Evolutionary conservation across 1,284 basidiomycete species (phyloP).

Genomic region (Ceratobasidium sp.): DNA sequence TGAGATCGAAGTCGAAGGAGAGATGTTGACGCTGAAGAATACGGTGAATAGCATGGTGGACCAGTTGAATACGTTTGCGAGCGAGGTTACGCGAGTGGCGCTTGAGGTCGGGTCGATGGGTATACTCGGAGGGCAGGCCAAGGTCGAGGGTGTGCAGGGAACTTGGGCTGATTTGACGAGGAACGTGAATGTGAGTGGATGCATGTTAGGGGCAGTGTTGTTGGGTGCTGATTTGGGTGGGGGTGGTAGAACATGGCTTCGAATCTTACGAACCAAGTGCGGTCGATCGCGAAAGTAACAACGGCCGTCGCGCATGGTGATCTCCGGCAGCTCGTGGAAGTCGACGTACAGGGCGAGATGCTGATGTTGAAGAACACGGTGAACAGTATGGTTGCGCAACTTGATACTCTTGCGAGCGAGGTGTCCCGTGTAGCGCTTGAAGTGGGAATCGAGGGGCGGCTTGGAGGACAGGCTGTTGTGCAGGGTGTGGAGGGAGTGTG

Average conservation of each 20-base stretch:
- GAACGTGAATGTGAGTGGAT: conserved; percentile 79
- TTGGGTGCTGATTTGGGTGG: conserved; percentile 35
- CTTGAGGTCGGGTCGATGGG: conserved; percentile 92
- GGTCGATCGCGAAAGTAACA: conserved; percentile 96
- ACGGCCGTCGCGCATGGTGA: conserved; percentile 96
- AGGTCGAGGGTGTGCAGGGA: conserved; percentile 91
- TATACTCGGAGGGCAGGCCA: conserved; percentile 91
- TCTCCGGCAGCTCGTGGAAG: conserved; percentile 87
- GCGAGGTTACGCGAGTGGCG: conserved; percentile 94
- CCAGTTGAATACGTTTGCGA: conserved; percentile 90
- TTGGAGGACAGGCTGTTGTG: conserved; percentile 93
- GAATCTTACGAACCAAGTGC: conserved; percentile 96
- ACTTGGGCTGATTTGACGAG: conserved; percentile 93
- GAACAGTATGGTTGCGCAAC: conserved; percentile 89
- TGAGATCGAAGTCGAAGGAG: conserved; percentile 85
- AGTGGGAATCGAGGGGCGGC: conserved; percentile 94
- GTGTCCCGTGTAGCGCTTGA: conserved; percentile 88
- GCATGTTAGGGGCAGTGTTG: not conserved
- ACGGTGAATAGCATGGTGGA: conserved; percentile 90
- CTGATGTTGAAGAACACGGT: conserved; percentile 92
- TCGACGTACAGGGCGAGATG: conserved; percentile 98
- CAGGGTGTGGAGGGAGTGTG: conserved; percentile 91
- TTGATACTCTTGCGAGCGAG: conserved; percentile 67
- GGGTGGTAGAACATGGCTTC: conserved; percentile 80
- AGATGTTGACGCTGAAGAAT: conserved; percentile 85